Conservation (phyloP, 495 filamentous ascomycete species). For the Xylaria intraflava region DNA sequence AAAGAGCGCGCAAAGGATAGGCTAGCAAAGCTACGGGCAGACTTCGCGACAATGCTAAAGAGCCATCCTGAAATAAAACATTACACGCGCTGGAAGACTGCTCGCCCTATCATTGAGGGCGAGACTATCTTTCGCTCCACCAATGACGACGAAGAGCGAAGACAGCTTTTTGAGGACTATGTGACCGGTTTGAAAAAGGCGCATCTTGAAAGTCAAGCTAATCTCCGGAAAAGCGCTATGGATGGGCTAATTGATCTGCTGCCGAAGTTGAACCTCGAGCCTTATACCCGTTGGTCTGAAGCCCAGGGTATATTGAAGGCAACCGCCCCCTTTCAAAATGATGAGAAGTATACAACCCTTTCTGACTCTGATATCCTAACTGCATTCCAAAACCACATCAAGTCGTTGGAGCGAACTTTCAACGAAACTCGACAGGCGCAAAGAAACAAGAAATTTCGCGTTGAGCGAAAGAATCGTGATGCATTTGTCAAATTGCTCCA, state of each 20-base stretch:
- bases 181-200: conserved; percentile 72
- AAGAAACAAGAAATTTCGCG: conserved; percentile 69
- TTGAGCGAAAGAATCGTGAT: conserved; percentile 81
- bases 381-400: conserved; percentile 92
- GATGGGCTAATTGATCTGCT: conserved; percentile 75
- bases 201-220: conserved; percentile 65
- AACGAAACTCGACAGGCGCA: conserved; percentile 84
- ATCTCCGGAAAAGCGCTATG: conserved; percentile 72
- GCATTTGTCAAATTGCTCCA: conserved; percentile 65
- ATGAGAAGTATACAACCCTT: conserved; percentile 83
- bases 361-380: conserved; percentile 85
- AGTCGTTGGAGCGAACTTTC: conserved; percentile 77
- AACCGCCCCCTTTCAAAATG: conserved; percentile 71
- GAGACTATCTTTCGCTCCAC: conserved; percentile 93
- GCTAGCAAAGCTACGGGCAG: conserved; percentile 82
- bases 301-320: conserved; percentile 75
- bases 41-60: conserved; percentile 93
- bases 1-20: conserved; percentile 93
- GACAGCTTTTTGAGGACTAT: conserved; percentile 93
- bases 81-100: conserved; percentile 96
- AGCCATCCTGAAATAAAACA: conserved; percentile 97
- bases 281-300: conserved; percentile 92
- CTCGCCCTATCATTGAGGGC: conserved; percentile 86
- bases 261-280: conserved; percentile 79
- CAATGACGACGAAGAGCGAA: conserved; percentile 79